phyloP scores from a whole-genome alignment of 768 basidiomycete species.

The Leccinum boreale region DNA sequence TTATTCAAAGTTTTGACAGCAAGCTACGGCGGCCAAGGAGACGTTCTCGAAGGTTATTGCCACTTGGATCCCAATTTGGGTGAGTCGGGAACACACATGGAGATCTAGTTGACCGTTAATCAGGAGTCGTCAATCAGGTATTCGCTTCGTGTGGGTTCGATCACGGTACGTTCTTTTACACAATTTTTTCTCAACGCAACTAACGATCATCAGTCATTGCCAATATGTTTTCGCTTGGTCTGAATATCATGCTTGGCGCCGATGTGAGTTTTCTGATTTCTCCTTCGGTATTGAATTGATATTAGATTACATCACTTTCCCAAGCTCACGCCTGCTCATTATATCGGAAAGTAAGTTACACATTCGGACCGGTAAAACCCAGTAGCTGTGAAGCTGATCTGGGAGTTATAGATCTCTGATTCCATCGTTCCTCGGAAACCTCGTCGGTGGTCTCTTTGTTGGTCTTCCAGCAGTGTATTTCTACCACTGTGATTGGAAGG shows the following conservation, averaged over 20 bases:
- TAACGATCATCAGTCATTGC: conserved; percentile 48
- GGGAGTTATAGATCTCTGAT: conserved; percentile 48
- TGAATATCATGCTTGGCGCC: conserved; percentile 69
- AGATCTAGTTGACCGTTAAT: not conserved
- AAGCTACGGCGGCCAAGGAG: conserved; percentile 64
- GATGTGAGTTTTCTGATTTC: conserved; percentile 40
- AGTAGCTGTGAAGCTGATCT: not conserved
- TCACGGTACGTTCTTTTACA: conserved; percentile 47
- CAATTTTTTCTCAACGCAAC: not conserved
- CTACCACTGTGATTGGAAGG: conserved; percentile 51
- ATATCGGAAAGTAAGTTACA: conserved; percentile 60
- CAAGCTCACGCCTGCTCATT: conserved; percentile 16
- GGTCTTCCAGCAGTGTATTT: conserved; percentile 64
- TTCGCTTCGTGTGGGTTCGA: conserved; percentile 72
- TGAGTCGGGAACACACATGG: conserved; percentile 24
- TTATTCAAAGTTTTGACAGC: conserved; percentile 38
- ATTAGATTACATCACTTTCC: not conserved
- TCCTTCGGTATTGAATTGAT: conserved; percentile 1
- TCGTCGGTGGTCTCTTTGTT: conserved; percentile 61
- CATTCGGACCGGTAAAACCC: not conserved
- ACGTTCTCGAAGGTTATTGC: conserved; percentile 68
- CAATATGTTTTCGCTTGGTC: conserved; percentile 72
- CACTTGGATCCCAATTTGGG: conserved; percentile 76
- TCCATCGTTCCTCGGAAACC: conserved; percentile 63
- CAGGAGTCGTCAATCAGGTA: conserved; percentile 34